Evolutionary conservation across 306 rosid species (phyloP).

Genomic region (Begonia peltatifolia): DNA sequence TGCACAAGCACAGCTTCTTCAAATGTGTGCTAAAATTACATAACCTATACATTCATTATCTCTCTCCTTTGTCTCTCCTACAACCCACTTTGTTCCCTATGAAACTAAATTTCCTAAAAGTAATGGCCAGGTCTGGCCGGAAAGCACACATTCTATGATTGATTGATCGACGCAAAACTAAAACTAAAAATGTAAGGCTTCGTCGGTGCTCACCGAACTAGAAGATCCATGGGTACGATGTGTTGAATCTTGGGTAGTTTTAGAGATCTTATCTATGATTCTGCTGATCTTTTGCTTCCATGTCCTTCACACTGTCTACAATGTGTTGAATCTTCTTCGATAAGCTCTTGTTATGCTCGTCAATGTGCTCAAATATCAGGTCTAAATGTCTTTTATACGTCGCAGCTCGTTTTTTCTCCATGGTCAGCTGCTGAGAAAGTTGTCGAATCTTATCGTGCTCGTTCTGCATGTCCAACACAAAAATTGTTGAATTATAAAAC

Average conservation of each 20-base stretch:
- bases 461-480: slow-evolving; percentile 27
- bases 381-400: slow-evolving; percentile 89
- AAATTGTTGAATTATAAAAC: too few species aligned
- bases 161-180: too few species aligned
- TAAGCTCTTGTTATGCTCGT: slow-evolving; percentile 69
- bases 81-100: too few species aligned
- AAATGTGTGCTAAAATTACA: too few species aligned
- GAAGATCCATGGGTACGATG: neutral
- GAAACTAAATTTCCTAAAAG: too few species aligned
- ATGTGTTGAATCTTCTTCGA: slow-evolving; percentile 79
- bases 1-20: neutral
- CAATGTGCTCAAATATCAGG: slow-evolving; percentile 73
- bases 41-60: too few species aligned
- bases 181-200: too few species aligned
- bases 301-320: slow-evolving; percentile 72
- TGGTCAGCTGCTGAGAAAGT: slow-evolving; percentile 65
- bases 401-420: slow-evolving; percentile 80
- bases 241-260: too few species aligned
- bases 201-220: too few species aligned
- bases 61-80: too few species aligned
- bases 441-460: slow-evolving; percentile 82
- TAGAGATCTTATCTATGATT: slow-evolving; percentile 30
- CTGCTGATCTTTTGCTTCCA: slow-evolving; percentile 53
- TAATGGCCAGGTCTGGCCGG: too few species aligned
- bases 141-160: too few species aligned